Conservation (phyloP, 1,284 basidiomycete genomes). For the Melampsora americana region DNA sequence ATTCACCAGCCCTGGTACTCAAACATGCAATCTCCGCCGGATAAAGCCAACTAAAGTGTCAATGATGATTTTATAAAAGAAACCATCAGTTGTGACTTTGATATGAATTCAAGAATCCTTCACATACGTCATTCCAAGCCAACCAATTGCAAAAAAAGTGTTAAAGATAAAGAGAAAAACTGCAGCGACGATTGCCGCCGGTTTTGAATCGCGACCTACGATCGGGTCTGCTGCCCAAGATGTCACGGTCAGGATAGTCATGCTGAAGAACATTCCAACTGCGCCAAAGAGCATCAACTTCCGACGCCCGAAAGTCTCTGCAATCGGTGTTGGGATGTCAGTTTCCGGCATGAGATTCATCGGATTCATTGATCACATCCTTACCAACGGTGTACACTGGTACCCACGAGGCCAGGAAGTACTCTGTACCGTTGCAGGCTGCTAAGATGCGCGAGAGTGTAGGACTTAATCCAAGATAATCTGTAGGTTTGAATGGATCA, state of each 20-base stretch:
- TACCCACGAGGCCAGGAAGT: constrained; percentile 61
- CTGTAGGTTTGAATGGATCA: not conserved
- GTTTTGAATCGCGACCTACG: constrained; percentile 55
- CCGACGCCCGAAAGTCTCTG: constrained; percentile 59
- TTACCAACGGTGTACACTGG: not conserved
- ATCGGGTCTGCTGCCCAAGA: constrained; percentile 52
- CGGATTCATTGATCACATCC: not conserved
- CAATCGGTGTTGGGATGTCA: constrained; percentile 59
- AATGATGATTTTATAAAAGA: not conserved
- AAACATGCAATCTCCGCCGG: constrained; percentile 50
- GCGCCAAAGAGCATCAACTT: constrained; percentile 69
- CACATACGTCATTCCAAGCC: constrained; percentile 65
- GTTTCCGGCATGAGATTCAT: not conserved
- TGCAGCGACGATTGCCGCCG: constrained; percentile 61
- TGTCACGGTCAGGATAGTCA: constrained; percentile 63
- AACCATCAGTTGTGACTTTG: no score
- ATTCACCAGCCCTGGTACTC: constrained; percentile 47
- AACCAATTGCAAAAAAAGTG: constrained; percentile 68
- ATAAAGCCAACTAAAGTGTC: constrained; percentile 49
- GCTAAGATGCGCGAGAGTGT: constrained; percentile 62
- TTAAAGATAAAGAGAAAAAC: constrained; percentile 67
- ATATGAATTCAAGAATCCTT: no score
- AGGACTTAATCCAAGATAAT: constrained; percentile 4
- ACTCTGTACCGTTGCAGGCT: constrained; percentile 69
- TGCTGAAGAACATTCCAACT: constrained; percentile 63